Evolutionary conservation across 805 yeast genomes (phyloP).

Genomic region (Pichia cabralensis): DNA sequence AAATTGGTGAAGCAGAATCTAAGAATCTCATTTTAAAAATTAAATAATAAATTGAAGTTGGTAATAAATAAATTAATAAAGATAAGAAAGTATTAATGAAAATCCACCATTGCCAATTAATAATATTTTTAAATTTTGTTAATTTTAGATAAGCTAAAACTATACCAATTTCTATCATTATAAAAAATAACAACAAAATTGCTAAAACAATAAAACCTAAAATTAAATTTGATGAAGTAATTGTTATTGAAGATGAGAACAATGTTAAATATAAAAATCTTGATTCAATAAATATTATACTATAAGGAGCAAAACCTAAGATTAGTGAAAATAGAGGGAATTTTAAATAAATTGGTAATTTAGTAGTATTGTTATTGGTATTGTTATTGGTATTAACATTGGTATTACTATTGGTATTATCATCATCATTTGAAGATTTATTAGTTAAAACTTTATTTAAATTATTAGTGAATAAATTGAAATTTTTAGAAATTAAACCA

Average conservation of each 20-base stretch:
- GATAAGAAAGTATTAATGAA: conserved; percentile 60
- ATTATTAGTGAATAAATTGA: conserved; percentile 14
- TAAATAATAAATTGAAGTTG: conserved; percentile 61
- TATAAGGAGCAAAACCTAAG: conserved; percentile 71
- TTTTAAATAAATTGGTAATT: conserved; percentile 27
- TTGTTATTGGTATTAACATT: conserved; percentile 2
- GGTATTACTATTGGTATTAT: conserved; percentile 5
- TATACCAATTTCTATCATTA: conserved; percentile 62
- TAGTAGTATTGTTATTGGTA: conserved; percentile 10
- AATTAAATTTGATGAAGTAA: conserved; percentile 42
- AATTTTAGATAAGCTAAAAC: conserved; percentile 59
- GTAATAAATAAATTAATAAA: conserved; percentile 60
- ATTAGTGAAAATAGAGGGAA: conserved; percentile 29
- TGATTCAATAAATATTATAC: conserved; percentile 71
- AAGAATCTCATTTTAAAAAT: conserved; percentile 45
- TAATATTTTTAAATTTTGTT: conserved; percentile 33
- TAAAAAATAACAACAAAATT: conserved; percentile 45
- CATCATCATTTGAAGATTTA: not conserved
- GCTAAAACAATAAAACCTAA: conserved; percentile 69
- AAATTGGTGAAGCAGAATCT: conserved; percentile 55
- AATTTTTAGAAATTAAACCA: conserved; percentile 34
- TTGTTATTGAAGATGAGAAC: conserved; percentile 49
- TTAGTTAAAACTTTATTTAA: not conserved
- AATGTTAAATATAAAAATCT: conserved; percentile 62
- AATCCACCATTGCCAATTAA: conserved; percentile 74